Base-by-base conservation (phyloP, 768 basidiomycete species). In the Tephrocybe sp. region DNA sequence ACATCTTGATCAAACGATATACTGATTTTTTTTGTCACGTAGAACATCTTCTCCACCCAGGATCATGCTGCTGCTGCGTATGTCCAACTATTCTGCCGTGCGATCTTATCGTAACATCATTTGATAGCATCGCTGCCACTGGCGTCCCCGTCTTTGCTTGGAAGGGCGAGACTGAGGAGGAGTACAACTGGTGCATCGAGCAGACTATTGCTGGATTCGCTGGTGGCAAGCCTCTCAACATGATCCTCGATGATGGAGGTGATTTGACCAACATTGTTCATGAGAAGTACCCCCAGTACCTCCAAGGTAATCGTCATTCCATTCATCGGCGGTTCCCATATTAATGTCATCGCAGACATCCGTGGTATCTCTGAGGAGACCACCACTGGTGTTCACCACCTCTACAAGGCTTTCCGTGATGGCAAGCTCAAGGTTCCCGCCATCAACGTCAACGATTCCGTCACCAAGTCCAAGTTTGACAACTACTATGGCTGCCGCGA, bases 1-100 rank as follows among this genome's bases (percentile, higher is more conserved):
- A 30, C 18, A 10, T 38, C 37, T 29, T 19, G 24, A 36, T 47
- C 29, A 39, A 21, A 12, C 8, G 10, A 9, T 52, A 12, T 47
- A 19, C 31, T 53, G 40, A 48, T 19, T 11, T 29, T n/a, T n/a
- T 31, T 27, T 4, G 7, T 7, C 18, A 37, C 62, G 29, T 54
- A 93, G 91, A 97, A 99, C 77, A 99, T 99, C 69, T 99, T 95
- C 77, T 98, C 97, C 42, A 99, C 97, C 44, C 97, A 99, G 73
- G 97, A 99, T 69, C 97, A 99, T 73, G 97, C 97, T 46, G 97
- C 97, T 45, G 89, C 97, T 57, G 97, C 91, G 88, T 91, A 68
- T 64, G 86, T 79, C 13, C 16, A 16, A 3, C 36, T 9, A 50
- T 37, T 40, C 33, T 24, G 10, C 13, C 19, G 12, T 16, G 48